phyloP scores from a whole-genome alignment of 2,329 filamentous ascomycete genomes.

The Fusarium liriodendri region DNA sequence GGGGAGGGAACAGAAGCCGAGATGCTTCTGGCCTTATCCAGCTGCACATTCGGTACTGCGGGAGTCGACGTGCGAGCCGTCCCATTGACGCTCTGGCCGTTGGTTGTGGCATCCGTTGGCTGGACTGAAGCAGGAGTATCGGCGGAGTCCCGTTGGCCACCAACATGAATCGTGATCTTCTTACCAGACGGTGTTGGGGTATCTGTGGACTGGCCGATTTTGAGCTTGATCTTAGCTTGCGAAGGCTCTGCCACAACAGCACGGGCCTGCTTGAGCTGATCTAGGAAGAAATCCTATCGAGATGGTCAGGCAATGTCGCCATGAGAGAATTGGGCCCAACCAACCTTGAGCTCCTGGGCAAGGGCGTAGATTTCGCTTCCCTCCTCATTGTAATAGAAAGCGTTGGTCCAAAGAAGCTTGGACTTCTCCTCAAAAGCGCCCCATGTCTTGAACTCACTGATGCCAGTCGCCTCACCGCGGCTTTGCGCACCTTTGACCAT shows the following conservation, averaged over 20 bases:
- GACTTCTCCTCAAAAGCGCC: constrained; percentile 82
- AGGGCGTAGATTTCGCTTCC: constrained; percentile 85
- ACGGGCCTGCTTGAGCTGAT: constrained; percentile 77
- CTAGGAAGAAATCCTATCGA: constrained; percentile 74
- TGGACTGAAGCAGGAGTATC: constrained; percentile 60
- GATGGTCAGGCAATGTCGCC: constrained; percentile 17
- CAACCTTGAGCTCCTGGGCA: constrained; percentile 82
- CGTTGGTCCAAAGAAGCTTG: constrained; percentile 87
- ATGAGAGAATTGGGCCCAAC: not conserved
- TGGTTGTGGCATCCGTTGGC: constrained; percentile 35
- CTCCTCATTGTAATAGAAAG: constrained; percentile 91
- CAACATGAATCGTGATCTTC: constrained; percentile 79
- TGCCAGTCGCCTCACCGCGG: constrained; percentile 70
- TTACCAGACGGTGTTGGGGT: constrained; percentile 59
- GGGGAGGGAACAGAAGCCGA: constrained; percentile 56
- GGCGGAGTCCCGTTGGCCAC: constrained; percentile 65
- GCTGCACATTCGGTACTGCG: constrained; percentile 25
- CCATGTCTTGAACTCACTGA: constrained; percentile 84
- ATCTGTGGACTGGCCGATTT: constrained; percentile 66
- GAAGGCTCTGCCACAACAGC: constrained; percentile 77
- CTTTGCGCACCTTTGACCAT: constrained; percentile 79
- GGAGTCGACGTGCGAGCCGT: constrained; percentile 32
- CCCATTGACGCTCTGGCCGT: constrained; percentile 37
- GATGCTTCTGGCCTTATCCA: constrained; percentile 56
- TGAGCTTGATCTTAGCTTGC: constrained; percentile 84